Evolutionary conservation across 1,139 yeast genomes (phyloP), one percentile per base, ranked within the genome.

Genomic region (Trichomonascaceae sp.): DNA sequence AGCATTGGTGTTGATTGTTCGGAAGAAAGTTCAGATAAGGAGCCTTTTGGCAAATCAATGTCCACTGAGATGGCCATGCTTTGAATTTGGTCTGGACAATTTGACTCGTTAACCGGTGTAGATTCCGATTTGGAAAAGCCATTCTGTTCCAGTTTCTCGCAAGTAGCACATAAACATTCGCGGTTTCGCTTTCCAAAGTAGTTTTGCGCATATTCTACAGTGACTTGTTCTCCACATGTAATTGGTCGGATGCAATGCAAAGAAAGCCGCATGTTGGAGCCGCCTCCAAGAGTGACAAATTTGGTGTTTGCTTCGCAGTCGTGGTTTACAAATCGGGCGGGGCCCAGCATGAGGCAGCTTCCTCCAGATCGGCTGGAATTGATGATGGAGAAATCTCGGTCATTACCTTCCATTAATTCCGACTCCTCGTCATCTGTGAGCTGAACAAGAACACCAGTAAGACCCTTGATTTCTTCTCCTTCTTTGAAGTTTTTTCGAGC

Each of bases 301-400:
- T 66, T 63, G 2, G 75, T 70, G 60, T 76, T 77, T 4, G 78
- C 70, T 17, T 67, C 61, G 58, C 81, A 77, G 59, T 76, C 76
- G 60, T 77, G 81, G 58, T 77, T 77, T 17, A 76, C 75, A 60
- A 77, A 77, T 36, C 81, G 63, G 4, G 76, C 73, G 0, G 81
- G 81, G 0, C 81, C 81, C 44, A 77, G 66, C 77, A 77, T 73
- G 24, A 77, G 62, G 53, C 76, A 71, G 41, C 73, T 66, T 13
- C 63, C 63, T 6, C 67, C 68, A 41, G 66, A 60, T 3, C 73
- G 56, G 22, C 72, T 66, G 2, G 76, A 67, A 53, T 72, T 68
- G 45, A 77, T 69, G 39, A 77, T 71, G 44, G 77, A 73, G 59
- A 77, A 75, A 57, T 76, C 79, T 36, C 64, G 61, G 38, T 63